Evolutionary conservation across 306 rosid species (phyloP), one percentile per base, ranked within the genome.

Genomic region (Prunus kanzakura): DNA sequence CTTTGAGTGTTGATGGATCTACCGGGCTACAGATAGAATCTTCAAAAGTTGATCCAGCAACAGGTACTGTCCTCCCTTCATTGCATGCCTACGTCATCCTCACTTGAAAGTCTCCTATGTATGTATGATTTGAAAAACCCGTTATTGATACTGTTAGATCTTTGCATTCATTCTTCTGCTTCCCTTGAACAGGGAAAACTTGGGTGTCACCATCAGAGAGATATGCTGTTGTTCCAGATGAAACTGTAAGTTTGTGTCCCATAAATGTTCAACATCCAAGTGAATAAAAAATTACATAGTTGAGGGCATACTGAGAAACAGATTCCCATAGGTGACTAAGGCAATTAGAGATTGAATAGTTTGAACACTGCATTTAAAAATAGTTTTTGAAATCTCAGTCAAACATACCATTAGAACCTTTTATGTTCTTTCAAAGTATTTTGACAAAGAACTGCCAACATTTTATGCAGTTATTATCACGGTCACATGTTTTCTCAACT

Each of bases 141-240:
- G 14, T 43, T 60, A 54, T 76, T 50, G 52, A 68, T 47, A 58
- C 41, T 64, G 35, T 78, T 64, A 32, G 69, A 60, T 74, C 32
- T 78, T 69, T 69, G 54, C 12, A 10, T 72, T 64, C 45, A 30
- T 52, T 70, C 25, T 18, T 46, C 20, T 61, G 70, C 46, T 62
- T 11, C 18, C 25, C 30, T 23, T 32, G 52, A 18, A 71, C 84
- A 95, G 98, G 96, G 74, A 92, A 86, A 84, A 73, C 82, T 13
- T 92, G 83, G 80, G 81, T 85, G 47, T 88, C 98, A 27, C 91
- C 85, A 13, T 82, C 96, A 4, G 92, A 80, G 86, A 89, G 97
- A 90, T 95, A 95, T 82, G 97, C 98, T 11, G 86, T 95, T 78
- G 98, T 95, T 79, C 98, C 98, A 13, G 97, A 89, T 80, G 98